Conservation (phyloP, 2,329 filamentous ascomycete species). For the Ophiostoma novo-ulmi region DNA sequence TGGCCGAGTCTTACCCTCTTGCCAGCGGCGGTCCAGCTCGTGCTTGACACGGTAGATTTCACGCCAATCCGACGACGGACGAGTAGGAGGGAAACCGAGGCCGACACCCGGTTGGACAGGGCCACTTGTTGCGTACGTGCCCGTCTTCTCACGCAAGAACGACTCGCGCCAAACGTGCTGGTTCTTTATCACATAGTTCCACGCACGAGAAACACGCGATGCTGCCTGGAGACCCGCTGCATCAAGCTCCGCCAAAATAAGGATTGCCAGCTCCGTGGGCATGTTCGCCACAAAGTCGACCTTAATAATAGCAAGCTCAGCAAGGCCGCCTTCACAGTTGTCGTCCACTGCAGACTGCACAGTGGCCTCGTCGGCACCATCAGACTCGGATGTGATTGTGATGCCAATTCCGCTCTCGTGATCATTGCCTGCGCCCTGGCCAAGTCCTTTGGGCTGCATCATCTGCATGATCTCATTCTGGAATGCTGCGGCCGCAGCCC, state of each 20-base stretch:
- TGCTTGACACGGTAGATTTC: constrained; percentile 74
- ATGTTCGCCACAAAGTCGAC: constrained; percentile 55
- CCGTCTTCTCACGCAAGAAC: constrained; percentile 56
- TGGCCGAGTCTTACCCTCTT: constrained; percentile 67
- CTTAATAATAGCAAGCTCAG: constrained; percentile 42
- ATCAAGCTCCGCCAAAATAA: constrained; percentile 54
- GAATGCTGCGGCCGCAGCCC: constrained; percentile 54
- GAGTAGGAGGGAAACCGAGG: constrained; percentile 50
- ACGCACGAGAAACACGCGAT: constrained; percentile 47
- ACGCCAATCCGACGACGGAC: constrained; percentile 73
- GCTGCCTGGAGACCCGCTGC: constrained; percentile 47
- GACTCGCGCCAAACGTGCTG: constrained; percentile 61
- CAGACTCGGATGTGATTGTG: constrained; percentile 43
- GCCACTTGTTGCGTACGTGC: constrained; percentile 54
- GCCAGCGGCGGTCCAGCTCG: constrained; percentile 75
- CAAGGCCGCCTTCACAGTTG: constrained; percentile 29
- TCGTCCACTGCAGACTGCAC: constrained; percentile 25
- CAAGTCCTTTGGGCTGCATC: not conserved
- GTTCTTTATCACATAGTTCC: constrained; percentile 45
- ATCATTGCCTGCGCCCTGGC: constrained; percentile 50
- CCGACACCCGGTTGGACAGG: constrained; percentile 51
- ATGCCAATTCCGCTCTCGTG: constrained; percentile 62
- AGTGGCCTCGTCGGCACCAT: constrained; percentile 33
- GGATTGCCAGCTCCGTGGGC: constrained; percentile 55
- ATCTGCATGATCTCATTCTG: constrained; percentile 35